Percentiles rank a stretch among this genome's conserved stretches.
Evolutionary conservation across 805 yeast species (phyloP).

Genomic region (Candida oleophila): DNA sequence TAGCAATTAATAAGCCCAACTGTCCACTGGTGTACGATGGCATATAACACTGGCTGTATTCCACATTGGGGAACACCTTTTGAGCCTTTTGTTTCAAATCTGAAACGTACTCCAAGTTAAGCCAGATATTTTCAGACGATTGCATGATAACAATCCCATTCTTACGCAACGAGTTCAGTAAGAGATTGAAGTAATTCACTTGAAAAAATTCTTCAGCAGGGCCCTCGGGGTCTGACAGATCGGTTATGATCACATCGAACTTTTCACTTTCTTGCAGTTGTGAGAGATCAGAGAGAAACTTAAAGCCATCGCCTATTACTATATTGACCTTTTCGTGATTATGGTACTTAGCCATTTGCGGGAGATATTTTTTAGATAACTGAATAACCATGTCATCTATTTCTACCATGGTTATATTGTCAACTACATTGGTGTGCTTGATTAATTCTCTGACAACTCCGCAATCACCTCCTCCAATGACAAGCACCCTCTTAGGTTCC

Average conservation of each 20-base stretch:
- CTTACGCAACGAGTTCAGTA: slow-evolving; percentile 59
- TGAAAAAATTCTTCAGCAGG: slow-evolving; percentile 92
- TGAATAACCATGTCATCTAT: slow-evolving; percentile 82
- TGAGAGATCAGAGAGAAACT: slow-evolving; percentile 47
- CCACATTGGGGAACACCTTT: slow-evolving; percentile 58
- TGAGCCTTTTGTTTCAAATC: slow-evolving; percentile 48
- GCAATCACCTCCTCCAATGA: slow-evolving; percentile 96
- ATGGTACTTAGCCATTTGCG: slow-evolving; percentile 69
- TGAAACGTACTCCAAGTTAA: slow-evolving; percentile 54
- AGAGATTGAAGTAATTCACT: slow-evolving; percentile 66
- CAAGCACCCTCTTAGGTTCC: slow-evolving; percentile 71
- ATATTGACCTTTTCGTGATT: slow-evolving; percentile 65
- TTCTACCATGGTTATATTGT: slow-evolving; percentile 76
- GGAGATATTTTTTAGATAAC: slow-evolving; percentile 68
- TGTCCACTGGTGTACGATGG: slow-evolving; percentile 91
- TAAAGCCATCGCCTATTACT: slow-evolving; percentile 79
- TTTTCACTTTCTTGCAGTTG: slow-evolving; percentile 37
- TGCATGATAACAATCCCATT: slow-evolving; percentile 79
- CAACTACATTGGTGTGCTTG: slow-evolving; percentile 63
- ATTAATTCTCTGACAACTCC: slow-evolving; percentile 88
- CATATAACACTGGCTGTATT: slow-evolving; percentile 75
- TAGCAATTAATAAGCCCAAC: slow-evolving; percentile 73
- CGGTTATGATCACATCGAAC: slow-evolving; percentile 85
- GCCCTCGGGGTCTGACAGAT: slow-evolving; percentile 93
- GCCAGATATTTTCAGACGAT: slow-evolving; percentile 74